Percentiles rank a stretch among this genome's conserved stretches.
Conservation (phyloP, 148 eudicot genomes). For the Rhododendron henanense region DNA sequence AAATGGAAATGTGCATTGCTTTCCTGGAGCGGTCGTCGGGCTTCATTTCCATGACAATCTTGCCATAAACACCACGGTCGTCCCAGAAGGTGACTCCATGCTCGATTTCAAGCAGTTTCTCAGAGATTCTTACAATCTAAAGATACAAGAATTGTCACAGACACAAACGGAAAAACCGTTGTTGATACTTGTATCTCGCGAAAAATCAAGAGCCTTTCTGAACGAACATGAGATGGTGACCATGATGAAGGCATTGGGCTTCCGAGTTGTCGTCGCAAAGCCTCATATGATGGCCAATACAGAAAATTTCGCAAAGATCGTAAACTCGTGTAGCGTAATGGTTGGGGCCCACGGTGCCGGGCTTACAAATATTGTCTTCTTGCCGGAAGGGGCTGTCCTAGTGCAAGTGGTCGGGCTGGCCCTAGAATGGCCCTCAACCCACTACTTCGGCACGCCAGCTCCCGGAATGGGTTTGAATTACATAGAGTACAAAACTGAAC, state of each 20-base stretch:
- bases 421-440: slow-evolving; percentile 37
- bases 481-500: slow-evolving; percentile 38
- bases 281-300: not conserved
- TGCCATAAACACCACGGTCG: not conserved
- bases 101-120: not conserved
- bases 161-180: not conserved
- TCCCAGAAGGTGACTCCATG: not conserved
- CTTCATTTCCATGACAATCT: not conserved
- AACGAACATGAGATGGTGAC: not conserved
- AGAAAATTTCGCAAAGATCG: slow-evolving; percentile 18
- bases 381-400: slow-evolving; percentile 44
- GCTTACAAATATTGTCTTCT: slow-evolving; percentile 42
- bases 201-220: not conserved
- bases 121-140: not conserved
- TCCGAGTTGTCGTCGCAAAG: not conserved
- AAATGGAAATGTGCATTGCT: not conserved
- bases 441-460: slow-evolving; percentile 40
- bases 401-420: slow-evolving; percentile 48
- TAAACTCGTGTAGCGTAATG: slow-evolving; percentile 44
- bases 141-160: not conserved
- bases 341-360: slow-evolving; percentile 67
- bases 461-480: slow-evolving; percentile 40
- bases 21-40: not conserved
- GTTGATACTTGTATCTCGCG: not conserved
- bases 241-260: not conserved